These are phyloP conservation scores for Mallotus japonicus DNA, from an alignment of 441 rosid species.

Conservation along the genomic window DNA sequence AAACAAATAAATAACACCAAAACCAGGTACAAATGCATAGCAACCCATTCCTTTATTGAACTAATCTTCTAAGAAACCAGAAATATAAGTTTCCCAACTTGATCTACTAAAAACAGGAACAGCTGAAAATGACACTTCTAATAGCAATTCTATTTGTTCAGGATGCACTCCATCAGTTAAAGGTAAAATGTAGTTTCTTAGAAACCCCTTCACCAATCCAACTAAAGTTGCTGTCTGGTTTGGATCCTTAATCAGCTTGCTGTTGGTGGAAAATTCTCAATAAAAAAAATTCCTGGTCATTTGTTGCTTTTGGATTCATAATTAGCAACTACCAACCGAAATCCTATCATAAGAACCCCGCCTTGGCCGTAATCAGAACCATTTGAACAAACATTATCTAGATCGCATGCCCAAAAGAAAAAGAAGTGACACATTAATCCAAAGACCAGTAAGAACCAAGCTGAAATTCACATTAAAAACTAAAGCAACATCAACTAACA, in stretches of 20 bases:
- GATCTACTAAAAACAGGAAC: not conserved
- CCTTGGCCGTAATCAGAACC: not conserved
- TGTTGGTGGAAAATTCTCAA: not conserved
- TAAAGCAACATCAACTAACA: constrained; percentile 6
- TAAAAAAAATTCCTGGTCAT: not conserved
- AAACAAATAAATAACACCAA: not conserved
- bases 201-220: not conserved
- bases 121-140: not conserved
- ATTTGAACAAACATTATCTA: constrained; percentile 9
- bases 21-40: not conserved
- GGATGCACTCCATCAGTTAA: not conserved
- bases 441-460: not conserved
- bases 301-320: not conserved
- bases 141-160: not conserved
- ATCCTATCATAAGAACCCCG: not conserved
- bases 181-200: not conserved
- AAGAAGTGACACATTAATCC: not conserved
- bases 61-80: not conserved
- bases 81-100: not conserved
- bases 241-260: not conserved
- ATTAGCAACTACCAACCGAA: not conserved
- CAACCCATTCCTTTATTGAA: not conserved
- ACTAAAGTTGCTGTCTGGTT: not conserved
- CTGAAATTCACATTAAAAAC: not conserved
- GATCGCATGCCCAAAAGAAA: not conserved